Evolutionary conservation across 2,329 filamentous ascomycete genomes (phyloP).

Genomic region (Penicillium corylophilum): DNA sequence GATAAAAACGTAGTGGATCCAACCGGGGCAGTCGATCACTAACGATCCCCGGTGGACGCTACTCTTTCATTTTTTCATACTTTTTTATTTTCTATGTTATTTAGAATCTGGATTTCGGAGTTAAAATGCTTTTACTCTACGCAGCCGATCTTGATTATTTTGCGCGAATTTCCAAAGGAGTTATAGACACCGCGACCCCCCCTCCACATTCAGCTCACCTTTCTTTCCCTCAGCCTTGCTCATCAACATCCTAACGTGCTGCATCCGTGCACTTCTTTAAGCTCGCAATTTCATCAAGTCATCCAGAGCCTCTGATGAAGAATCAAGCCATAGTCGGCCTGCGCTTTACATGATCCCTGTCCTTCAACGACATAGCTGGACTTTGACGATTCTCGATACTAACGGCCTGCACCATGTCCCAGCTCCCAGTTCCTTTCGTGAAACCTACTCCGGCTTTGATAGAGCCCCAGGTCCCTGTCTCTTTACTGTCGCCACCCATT

Average conservation of each 20-base stretch:
- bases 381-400: not conserved
- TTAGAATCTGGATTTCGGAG: too few relatives aligned
- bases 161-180: not conserved
- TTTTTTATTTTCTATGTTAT: not conserved
- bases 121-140: slow-evolving; percentile 6
- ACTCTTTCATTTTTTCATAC: not conserved
- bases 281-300: not conserved
- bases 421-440: not conserved
- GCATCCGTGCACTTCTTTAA: not conserved
- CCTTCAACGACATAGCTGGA: not conserved
- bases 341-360: not conserved
- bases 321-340: not conserved
- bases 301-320: not conserved
- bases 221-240: not conserved
- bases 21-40: not conserved
- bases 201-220: not conserved
- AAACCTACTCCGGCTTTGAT: not conserved
- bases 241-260: not conserved
- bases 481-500: not conserved
- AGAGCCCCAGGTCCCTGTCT: not conserved
- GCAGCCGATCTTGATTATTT: slow-evolving; percentile 11
- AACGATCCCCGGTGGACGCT: too few relatives aligned
- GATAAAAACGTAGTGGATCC: not conserved
- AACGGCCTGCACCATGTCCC: slow-evolving; percentile 1
- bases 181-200: slow-evolving; percentile 5